Evolutionary conservation across 768 basidiomycete genomes (phyloP).

Genomic region (Boletus patriciae): DNA sequence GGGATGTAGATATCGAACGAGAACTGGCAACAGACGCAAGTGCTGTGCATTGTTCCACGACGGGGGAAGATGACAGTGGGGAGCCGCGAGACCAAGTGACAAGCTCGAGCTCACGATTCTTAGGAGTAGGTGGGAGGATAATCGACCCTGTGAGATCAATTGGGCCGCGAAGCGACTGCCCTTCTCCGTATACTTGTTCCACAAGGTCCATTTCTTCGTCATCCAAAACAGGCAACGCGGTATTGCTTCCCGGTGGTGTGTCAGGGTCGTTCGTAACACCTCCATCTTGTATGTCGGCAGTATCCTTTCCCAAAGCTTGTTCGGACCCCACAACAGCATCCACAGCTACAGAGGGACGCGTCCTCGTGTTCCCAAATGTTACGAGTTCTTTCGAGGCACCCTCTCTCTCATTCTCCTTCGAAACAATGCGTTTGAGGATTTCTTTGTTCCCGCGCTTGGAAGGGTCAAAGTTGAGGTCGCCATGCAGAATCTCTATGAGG

Average conservation of each 20-base stretch:
- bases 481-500: constrained; percentile 84
- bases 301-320: constrained; percentile 33
- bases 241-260: constrained; percentile 24
- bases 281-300: constrained; percentile 26
- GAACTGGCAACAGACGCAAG: constrained; percentile 12
- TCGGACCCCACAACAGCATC: constrained; percentile 31
- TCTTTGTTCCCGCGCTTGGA: constrained; percentile 81
- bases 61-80: constrained; percentile 50
- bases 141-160: constrained; percentile 86
- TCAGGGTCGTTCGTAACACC: constrained; percentile 6
- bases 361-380: constrained; percentile 36
- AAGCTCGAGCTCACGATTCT: constrained; percentile 88
- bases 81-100: constrained; percentile 70
- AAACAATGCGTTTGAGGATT: constrained; percentile 71
- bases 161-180: constrained; percentile 67
- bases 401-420: constrained; percentile 61
- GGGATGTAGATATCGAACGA: constrained; percentile 3
- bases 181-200: constrained; percentile 88
- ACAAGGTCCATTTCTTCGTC: constrained; percentile 96
- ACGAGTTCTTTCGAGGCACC: constrained; percentile 59
- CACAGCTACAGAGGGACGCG: constrained; percentile 17
- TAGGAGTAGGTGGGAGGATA: constrained; percentile 75
- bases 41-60: constrained; percentile 37
- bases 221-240: constrained; percentile 34
- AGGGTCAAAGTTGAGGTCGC: constrained; percentile 93